Percentiles rank a stretch among this genome's conserved stretches.
phyloP scores from a whole-genome alignment of 257 asterid genomes.

The Ajuga chamaepitys region DNA sequence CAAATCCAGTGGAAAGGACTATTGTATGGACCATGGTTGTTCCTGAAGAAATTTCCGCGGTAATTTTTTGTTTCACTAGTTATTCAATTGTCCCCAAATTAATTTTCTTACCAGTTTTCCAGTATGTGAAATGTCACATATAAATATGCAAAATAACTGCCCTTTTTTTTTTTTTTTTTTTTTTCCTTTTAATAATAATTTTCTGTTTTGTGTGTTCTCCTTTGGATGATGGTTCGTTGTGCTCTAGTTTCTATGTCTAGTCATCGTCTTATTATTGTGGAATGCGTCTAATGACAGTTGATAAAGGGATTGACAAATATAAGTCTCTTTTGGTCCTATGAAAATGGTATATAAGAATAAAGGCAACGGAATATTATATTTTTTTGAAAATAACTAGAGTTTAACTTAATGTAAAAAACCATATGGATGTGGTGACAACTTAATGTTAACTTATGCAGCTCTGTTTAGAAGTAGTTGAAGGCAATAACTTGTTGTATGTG shows the following conservation, averaged over 20 bases:
- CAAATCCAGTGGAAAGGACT: slow-evolving; percentile 73
- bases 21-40: slow-evolving; percentile 68
- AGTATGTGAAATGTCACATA: background rate
- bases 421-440: background rate
- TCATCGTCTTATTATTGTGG: background rate
- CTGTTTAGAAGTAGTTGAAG: background rate
- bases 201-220: background rate
- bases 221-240: background rate
- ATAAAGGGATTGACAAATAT: slow-evolving; percentile 5
- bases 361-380: background rate
- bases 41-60: slow-evolving; percentile 69
- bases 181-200: background rate
- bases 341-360: background rate
- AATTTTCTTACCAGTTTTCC: background rate
- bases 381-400: background rate
- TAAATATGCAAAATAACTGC: background rate
- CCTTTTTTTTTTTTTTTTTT: background rate
- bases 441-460: background rate
- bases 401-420: background rate
- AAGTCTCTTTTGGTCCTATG: background rate
- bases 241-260: slow-evolving; percentile 12
- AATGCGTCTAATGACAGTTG: no score
- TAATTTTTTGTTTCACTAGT: slow-evolving; percentile 25
- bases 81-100: background rate
- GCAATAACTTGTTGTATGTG: background rate